Evolutionary conservation across 495 filamentous ascomycete genomes (phyloP), one percentile per base, ranked within the genome.

Genomic region (Neurospora sp.): DNA sequence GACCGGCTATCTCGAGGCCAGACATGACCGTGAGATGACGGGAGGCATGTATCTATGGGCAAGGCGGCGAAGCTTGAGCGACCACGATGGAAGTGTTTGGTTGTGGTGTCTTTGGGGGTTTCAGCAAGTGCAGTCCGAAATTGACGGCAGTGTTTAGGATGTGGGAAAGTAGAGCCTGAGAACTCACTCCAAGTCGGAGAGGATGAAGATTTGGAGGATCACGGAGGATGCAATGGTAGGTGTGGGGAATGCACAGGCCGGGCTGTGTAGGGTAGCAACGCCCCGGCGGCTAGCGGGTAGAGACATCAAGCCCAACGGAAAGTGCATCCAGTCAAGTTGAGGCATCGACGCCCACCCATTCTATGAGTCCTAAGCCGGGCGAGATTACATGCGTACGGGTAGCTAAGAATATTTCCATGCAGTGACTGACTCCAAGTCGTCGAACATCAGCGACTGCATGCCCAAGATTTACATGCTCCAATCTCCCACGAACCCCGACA

Each of bases 1-100:
- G 14, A 38, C 81, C 81, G 18, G 77, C 80, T 4, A 79, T 76
- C 71, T 83, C 81, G 18, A 83, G 61, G 18, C 81, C 81, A 11
- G 77, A 79, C 76, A 80, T 80, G 18, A n/a, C 0, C 14, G 14
- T 41, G 40, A 31, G 40, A 9, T 3, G 40, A 35, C n/a, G 18
- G 39, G 22, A 37, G 35, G 35, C 35, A 37, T 7, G 35, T 35
- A 37, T 37, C 5, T 5, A 1, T 27, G 61, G 40, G 40, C 14
- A 41, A 41, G 5, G 0, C 2, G 14, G 40, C 5, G 40, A 41
- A 41, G 14, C 12, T 41, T 16, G 40, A 41, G 1, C 4, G 40
- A 41, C 14, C 5, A 16, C 12, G 5, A 41, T 16, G 40, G 40
- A 12, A 39, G 10, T 12, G 11, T 12, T 39, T 39, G 39, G 39